A percentile compares a stretch with the other conserved stretches of the same genome.
phyloP scores from a whole-genome alignment of 441 rosid species.

The Populus hybrid region DNA sequence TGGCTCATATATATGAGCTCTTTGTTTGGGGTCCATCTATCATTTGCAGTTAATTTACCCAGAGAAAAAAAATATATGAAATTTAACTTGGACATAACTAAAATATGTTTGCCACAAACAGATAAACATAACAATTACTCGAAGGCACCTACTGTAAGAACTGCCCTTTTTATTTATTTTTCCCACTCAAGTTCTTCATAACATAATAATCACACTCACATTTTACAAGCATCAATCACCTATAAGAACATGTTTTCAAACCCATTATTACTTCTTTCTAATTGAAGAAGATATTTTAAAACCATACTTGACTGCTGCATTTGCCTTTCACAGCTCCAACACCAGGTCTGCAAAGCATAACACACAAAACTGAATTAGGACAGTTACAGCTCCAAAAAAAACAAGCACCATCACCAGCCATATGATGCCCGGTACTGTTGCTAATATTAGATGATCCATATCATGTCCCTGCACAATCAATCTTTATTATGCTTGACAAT shows the following conservation, averaged over 20 bases:
- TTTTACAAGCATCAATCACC: constrained; percentile 17
- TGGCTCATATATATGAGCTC: background rate
- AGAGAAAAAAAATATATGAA: background rate
- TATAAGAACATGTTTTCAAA: constrained; percentile 19
- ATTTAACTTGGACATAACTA: background rate
- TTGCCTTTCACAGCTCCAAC: constrained; percentile 59
- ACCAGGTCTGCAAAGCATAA: constrained; percentile 54
- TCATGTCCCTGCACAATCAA: background rate
- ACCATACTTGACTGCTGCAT: constrained; percentile 12
- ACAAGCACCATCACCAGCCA: background rate
- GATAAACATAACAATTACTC: constrained; percentile 17
- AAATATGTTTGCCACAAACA: constrained; percentile 8
- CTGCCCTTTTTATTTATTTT: constrained; percentile 29
- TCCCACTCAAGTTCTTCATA: constrained; percentile 21
- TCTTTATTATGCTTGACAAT: background rate
- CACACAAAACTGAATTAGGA: constrained; percentile 12
- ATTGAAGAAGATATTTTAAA: constrained; percentile 3
- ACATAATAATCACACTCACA: constrained; percentile 21
- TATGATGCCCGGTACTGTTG: background rate
- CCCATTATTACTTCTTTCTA: constrained; percentile 11
- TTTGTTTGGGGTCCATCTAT: background rate
- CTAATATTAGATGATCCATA: background rate
- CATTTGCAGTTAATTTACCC: background rate
- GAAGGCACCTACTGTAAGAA: constrained; percentile 18
- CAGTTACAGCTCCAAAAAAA: constrained; percentile 7